Percentiles rank a stretch among this genome's conserved stretches.
These are phyloP conservation scores for Metschnikowia noctiluminum DNA, from an alignment of 805 yeast genomes.

Conservation along the genomic window DNA sequence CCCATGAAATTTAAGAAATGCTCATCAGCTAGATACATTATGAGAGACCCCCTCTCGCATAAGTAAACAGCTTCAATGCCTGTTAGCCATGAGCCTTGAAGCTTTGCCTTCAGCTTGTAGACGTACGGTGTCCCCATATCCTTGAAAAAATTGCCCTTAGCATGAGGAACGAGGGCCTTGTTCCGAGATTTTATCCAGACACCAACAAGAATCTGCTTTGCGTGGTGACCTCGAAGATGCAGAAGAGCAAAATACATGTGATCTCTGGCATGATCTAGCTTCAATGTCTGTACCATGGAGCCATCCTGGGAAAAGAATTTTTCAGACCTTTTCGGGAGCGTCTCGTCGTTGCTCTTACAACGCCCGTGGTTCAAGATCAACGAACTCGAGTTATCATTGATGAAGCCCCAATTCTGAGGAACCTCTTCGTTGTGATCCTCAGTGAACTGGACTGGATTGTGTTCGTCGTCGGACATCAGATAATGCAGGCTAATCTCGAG, in stretches of 20 bases:
- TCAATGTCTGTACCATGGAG: conserved; percentile 47
- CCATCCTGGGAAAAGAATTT: conserved; percentile 87
- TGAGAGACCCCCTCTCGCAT: conserved; percentile 68
- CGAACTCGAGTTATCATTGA: conserved; percentile 9
- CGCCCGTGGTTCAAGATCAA: not conserved
- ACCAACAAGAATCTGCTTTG: conserved; percentile 51
- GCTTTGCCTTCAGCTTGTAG: conserved; percentile 11
- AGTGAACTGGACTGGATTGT: not conserved
- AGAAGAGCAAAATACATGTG: conserved; percentile 71
- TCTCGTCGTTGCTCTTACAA: conserved; percentile 17
- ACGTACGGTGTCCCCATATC: conserved; percentile 59
- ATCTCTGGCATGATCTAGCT: conserved; percentile 51
- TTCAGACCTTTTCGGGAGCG: conserved; percentile 70
- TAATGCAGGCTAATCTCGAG: too few relatives aligned
- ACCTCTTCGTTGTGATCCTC: conserved; percentile 40
- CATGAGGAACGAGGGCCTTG: conserved; percentile 36
- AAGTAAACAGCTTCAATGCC: conserved; percentile 74
- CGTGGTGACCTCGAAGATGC: conserved; percentile 45
- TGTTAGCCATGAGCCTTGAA: conserved; percentile 44
- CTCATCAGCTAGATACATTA: conserved; percentile 25
- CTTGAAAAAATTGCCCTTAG: conserved; percentile 70
- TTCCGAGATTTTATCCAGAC: conserved; percentile 37
- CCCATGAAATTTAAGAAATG: conserved; percentile 21
- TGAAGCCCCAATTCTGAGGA: conserved; percentile 51
- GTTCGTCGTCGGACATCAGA: conserved; percentile 15